A percentile compares a stretch with the other conserved stretches of the same genome.
Evolutionary conservation across 106 monocot genomes (phyloP).

Genomic region (Hemerocallis citrina): DNA sequence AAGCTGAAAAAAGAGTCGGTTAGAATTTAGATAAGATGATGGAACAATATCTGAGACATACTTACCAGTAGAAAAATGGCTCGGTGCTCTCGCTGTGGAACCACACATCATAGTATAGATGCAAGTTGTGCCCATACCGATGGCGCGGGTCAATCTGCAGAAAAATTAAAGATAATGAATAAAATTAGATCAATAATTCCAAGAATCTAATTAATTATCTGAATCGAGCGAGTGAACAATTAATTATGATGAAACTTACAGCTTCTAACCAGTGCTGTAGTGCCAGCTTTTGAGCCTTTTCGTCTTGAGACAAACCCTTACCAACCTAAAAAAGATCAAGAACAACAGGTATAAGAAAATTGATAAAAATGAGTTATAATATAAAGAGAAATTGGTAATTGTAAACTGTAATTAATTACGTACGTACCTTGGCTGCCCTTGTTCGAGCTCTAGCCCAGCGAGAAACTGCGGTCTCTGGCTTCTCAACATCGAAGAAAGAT

Average conservation of each 20-base stretch:
- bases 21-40: neutral
- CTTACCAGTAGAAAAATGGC: constrained; percentile 71
- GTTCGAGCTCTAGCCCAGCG: constrained; percentile 73
- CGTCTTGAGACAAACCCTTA: constrained; percentile 69
- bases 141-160: constrained; percentile 74
- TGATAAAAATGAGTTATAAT: neutral
- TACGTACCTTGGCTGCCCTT: constrained; percentile 70
- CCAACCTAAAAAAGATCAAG: constrained; percentile 28
- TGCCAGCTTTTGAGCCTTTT: constrained; percentile 67
- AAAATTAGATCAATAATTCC: neutral
- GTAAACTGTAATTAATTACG: neutral
- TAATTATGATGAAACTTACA: constrained; percentile 5
- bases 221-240: neutral
- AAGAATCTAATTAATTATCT: neutral
- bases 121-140: constrained; percentile 62
- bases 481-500: constrained; percentile 54
- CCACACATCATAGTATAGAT: constrained; percentile 62
- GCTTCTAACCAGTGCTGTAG: constrained; percentile 84
- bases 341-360: neutral
- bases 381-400: neutral
- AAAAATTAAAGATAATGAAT: neutral
- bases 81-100: constrained; percentile 41
- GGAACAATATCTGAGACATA: neutral
- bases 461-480: constrained; percentile 53
- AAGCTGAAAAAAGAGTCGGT: too few species aligned